Evolutionary conservation across 352 stramenopile genomes (phyloP).

Genomic region (Globisporangium cystogenes): DNA sequence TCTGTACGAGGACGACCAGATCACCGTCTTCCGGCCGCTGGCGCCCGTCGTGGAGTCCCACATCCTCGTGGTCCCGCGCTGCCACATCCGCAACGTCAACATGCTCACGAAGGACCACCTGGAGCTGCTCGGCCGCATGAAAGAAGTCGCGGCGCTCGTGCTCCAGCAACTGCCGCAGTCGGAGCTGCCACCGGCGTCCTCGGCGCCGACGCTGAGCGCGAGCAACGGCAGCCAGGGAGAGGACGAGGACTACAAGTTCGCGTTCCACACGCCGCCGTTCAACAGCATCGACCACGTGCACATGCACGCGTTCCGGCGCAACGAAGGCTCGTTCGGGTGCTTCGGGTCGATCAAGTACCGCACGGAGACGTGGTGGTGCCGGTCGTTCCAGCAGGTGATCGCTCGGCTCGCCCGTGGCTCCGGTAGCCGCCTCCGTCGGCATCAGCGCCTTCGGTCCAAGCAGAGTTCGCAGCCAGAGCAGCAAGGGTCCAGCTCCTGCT

Average conservation of each 20-base stretch:
- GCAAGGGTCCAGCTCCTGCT: not conserved
- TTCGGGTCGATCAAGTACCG: conserved; percentile 81
- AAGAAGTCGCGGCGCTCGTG: conserved; percentile 49
- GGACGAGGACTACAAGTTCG: conserved; percentile 60
- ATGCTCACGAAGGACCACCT: conserved; percentile 55
- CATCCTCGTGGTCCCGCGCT: conserved; percentile 76
- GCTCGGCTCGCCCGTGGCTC: conserved; percentile 22
- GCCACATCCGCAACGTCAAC: conserved; percentile 85
- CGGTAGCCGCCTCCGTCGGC: not conserved
- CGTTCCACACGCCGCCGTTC: conserved; percentile 83
- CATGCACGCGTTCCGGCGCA: conserved; percentile 80
- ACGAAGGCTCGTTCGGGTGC: conserved; percentile 49
- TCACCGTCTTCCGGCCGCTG: conserved; percentile 76
- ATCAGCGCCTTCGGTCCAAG: not conserved
- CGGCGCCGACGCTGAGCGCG: not conserved
- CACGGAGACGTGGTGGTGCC: conserved; percentile 85
- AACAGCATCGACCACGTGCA: conserved; percentile 90
- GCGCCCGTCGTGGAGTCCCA: conserved; percentile 63
- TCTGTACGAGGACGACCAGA: conserved; percentile 72
- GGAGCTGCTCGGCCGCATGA: conserved; percentile 63
- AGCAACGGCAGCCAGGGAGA: not conserved
- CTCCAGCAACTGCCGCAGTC: conserved; percentile 17
- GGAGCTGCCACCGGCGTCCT: conserved; percentile 1
- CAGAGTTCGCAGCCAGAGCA: not conserved
- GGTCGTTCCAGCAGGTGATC: conserved; percentile 72